Evolutionary conservation across 208 protist genomes (phyloP).

Genomic region (Trypanosoma scelopori): DNA sequence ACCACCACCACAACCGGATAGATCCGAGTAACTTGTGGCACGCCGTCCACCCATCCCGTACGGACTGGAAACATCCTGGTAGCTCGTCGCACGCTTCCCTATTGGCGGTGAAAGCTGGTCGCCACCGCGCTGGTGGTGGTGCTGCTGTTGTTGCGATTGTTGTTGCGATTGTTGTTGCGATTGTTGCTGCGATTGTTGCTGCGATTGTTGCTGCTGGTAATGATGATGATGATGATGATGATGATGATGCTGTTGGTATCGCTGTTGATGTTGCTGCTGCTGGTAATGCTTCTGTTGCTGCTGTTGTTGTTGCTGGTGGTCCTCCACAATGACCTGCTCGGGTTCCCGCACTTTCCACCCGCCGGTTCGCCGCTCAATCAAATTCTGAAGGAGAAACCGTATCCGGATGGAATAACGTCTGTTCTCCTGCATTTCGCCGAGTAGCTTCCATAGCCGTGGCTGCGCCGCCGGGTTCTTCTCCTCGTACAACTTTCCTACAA

Average conservation of each 20-base stretch:
- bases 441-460: constrained; percentile 44
- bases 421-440: constrained; percentile 48
- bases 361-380: constrained; percentile 66
- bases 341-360: constrained; percentile 68
- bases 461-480: constrained; percentile 30
- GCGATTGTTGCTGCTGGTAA: constrained; percentile 19
- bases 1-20: constrained; percentile 28
- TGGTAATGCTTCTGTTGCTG: constrained; percentile 18
- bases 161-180: constrained; percentile 1
- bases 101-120: constrained; percentile 13
- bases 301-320: constrained; percentile 19
- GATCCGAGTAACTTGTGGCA: constrained; percentile 46
- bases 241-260: constrained; percentile 21
- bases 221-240: constrained; percentile 11
- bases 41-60: constrained; percentile 30
- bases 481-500: constrained; percentile 82
- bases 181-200: constrained; percentile 11
- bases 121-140: constrained; percentile 19
- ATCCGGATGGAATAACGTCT: constrained; percentile 68
- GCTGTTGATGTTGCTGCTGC: constrained; percentile 20
- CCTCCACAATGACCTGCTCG: constrained; percentile 27
- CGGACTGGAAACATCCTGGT: constrained; percentile 22
- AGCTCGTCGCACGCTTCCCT: constrained; percentile 13
- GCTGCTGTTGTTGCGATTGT: constrained; percentile 16
- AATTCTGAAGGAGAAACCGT: constrained; percentile 85